A percentile compares a stretch with the other conserved stretches of the same genome.
Evolutionary conservation across 208 protist species (phyloP).

Genomic region (Porcisia hertigi): DNA sequence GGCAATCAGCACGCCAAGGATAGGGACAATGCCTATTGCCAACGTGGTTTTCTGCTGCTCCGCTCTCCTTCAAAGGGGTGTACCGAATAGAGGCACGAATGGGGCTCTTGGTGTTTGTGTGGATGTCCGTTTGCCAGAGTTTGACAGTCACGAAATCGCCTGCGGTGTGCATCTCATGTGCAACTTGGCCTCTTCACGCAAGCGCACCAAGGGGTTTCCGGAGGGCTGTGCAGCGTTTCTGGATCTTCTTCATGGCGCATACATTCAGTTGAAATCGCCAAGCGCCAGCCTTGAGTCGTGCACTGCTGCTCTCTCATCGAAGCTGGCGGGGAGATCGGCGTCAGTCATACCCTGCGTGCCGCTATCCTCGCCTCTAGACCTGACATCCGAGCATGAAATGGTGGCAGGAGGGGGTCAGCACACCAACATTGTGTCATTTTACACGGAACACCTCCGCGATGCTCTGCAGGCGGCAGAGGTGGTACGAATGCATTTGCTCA

Average conservation of each 20-base stretch:
- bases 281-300: neutral
- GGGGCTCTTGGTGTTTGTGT: conserved; percentile 38
- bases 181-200: conserved; percentile 44
- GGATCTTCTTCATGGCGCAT: conserved; percentile 37
- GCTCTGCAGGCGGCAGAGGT: conserved; percentile 43
- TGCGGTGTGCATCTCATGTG: conserved; percentile 60
- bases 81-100: conserved; percentile 14
- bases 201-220: conserved; percentile 54
- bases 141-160: conserved; percentile 66
- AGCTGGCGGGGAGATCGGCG: neutral
- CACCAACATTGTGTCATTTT: conserved; percentile 15
- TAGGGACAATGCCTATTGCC: conserved; percentile 50
- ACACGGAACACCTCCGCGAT: conserved; percentile 32
- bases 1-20: conserved; percentile 59
- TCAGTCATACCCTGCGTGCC: neutral
- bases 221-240: conserved; percentile 53
- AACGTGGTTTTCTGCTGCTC: conserved; percentile 72
- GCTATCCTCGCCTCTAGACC: neutral
- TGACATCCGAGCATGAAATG: neutral
- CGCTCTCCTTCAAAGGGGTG: conserved; percentile 14
- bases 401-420: neutral
- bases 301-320: neutral
- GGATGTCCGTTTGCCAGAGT: conserved; percentile 54
- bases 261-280: conserved; percentile 12
- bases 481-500: conserved; percentile 37